A percentile compares a stretch with the other conserved stretches of the same genome.
Evolutionary conservation across 1,284 basidiomycete genomes (phyloP).

Genomic region (Apiotrichum porosum): DNA sequence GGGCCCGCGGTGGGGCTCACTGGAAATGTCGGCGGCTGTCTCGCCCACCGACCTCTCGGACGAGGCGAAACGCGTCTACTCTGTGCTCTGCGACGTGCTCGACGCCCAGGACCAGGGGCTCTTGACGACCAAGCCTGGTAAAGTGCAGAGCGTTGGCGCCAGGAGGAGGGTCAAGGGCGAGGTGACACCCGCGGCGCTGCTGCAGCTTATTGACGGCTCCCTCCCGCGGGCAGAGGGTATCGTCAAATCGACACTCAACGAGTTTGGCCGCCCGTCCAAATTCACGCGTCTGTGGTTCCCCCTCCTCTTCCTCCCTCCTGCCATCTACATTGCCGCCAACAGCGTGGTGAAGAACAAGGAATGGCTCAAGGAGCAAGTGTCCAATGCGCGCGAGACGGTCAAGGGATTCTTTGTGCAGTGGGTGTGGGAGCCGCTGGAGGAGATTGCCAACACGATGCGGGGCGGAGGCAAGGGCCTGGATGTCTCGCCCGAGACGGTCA

Average conservation of each 20-base stretch:
- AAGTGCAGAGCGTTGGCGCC: background rate
- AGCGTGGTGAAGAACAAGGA: slow-evolving; percentile 38
- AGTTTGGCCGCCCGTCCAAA: slow-evolving; percentile 36
- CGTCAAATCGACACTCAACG: slow-evolving; percentile 21
- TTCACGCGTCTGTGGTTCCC: slow-evolving; percentile 48
- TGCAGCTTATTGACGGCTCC: slow-evolving; percentile 29
- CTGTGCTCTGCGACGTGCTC: slow-evolving; percentile 34
- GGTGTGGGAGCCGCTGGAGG: slow-evolving; percentile 80
- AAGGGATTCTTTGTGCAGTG: slow-evolving; percentile 75
- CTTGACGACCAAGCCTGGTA: background rate
- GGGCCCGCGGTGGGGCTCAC: slow-evolving; percentile 34
- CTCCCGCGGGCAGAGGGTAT: slow-evolving; percentile 25
- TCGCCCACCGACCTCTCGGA: slow-evolving; percentile 17
- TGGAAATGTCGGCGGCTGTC: background rate
- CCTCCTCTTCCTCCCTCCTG: slow-evolving; percentile 45
- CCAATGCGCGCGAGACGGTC: slow-evolving; percentile 65
- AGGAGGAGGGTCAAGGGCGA: background rate
- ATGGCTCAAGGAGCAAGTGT: slow-evolving; percentile 53
- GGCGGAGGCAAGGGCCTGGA: slow-evolving; percentile 54
- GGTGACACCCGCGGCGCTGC: slow-evolving; percentile 25
- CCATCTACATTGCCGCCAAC: slow-evolving; percentile 23
- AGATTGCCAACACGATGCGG: slow-evolving; percentile 71
- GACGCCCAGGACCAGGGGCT: too few species aligned
- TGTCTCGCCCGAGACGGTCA: slow-evolving; percentile 45
- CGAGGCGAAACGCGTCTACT: slow-evolving; percentile 40